phyloP scores from a whole-genome alignment of 2,329 filamentous ascomycete genomes.

The Colletotrichum eremochloae region DNA sequence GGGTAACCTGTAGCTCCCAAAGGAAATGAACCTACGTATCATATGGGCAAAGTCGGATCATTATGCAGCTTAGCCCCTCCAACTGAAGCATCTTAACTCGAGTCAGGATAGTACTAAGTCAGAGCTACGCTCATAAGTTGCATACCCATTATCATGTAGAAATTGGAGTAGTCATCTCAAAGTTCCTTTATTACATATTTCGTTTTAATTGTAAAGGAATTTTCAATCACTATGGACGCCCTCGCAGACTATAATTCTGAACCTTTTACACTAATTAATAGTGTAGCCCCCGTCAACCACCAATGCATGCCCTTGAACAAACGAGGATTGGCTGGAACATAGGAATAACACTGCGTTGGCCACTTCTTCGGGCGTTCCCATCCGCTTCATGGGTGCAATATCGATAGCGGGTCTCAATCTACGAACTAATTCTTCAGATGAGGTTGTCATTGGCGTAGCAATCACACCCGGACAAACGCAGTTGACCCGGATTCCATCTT shows the following conservation, averaged over 20 bases:
- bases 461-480: conserved; percentile 77
- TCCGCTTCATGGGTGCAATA: conserved; percentile 64
- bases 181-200: neutral
- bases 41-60: neutral
- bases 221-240: neutral
- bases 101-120: neutral
- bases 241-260: neutral
- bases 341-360: conserved; percentile 64
- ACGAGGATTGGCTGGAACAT: conserved; percentile 62
- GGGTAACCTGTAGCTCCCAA: neutral
- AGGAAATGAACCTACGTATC: neutral
- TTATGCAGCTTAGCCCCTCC: neutral
- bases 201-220: neutral
- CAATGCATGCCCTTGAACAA: conserved; percentile 65
- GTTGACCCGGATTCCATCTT: conserved; percentile 58
- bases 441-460: conserved; percentile 61
- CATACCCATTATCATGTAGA: neutral
- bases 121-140: neutral
- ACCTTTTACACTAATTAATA: conserved; percentile 52
- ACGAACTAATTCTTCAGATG: conserved; percentile 54
- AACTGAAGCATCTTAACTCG: neutral
- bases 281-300: conserved; percentile 67
- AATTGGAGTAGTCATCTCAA: neutral
- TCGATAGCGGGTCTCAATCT: conserved; percentile 57
- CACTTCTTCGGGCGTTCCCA: conserved; percentile 64